Conservation (phyloP, 139 green algal species). For the Chlorella ohadii region DNA sequence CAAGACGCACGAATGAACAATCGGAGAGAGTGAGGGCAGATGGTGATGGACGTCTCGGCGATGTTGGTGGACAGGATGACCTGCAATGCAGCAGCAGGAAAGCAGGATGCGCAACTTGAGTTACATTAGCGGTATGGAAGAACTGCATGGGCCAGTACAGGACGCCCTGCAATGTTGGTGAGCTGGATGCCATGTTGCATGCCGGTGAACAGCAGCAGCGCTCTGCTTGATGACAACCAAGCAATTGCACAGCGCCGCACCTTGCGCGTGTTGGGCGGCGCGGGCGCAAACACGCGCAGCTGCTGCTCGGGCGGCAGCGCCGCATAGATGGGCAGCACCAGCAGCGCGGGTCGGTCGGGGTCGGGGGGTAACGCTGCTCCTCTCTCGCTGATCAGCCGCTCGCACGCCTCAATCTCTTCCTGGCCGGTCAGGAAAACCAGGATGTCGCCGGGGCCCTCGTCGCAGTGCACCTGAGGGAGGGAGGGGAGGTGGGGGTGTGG, state of each 20-base stretch:
- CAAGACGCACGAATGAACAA: no score
- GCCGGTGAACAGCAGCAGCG: no score
- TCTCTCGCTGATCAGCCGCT: conserved; percentile 69
- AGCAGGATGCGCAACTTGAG: no score
- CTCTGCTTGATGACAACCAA: no score
- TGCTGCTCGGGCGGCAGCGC: conserved; percentile 86
- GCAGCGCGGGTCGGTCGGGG: conserved; percentile 37
- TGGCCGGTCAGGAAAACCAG: conserved; percentile 93
- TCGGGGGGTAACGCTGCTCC: conserved; percentile 32
- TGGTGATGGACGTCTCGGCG: conserved; percentile 94
- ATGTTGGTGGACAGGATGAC: conserved; percentile 95
- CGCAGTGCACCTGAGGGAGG: conserved; percentile 69
- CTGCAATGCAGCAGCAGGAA: conserved; percentile 20
- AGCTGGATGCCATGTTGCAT: no score
- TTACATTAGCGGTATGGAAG: no score
- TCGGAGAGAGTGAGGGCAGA: no score
- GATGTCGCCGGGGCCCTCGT: conserved; percentile 83
- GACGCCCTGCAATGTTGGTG: no score
- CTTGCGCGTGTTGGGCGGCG: conserved; percentile 72
- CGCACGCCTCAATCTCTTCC: conserved; percentile 88
- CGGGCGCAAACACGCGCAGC: conserved; percentile 77
- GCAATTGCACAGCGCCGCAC: no score
- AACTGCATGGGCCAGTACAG: no score
- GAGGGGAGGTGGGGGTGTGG: background rate
- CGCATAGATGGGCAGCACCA: conserved; percentile 82